phyloP scores from a whole-genome alignment of 129 eudicot genomes.

The Sambucus nigra region DNA sequence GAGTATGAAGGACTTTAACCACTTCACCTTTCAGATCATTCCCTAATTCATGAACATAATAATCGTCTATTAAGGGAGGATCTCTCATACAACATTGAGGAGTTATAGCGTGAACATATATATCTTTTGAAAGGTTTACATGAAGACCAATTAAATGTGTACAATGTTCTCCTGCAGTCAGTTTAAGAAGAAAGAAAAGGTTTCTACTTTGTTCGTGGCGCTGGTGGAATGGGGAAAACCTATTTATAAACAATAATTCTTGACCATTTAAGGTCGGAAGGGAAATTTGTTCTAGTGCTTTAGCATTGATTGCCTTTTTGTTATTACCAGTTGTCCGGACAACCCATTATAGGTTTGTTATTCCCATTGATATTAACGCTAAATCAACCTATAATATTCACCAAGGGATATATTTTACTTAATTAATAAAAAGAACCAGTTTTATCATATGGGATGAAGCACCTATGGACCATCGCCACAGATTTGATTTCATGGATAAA shows the following conservation, averaged over 20 bases:
- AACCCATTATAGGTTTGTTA: constrained; percentile 12
- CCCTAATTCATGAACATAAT: too few species aligned
- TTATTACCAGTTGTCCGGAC: constrained; percentile 6
- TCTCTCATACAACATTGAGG: too few species aligned
- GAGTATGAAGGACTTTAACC: too few species aligned
- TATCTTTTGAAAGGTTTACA: too few species aligned
- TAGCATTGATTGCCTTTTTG: not conserved
- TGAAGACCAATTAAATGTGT: too few species aligned
- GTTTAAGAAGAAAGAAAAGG: too few species aligned
- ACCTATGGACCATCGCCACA: not conserved
- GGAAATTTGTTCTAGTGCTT: not conserved
- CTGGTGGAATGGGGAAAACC: constrained; percentile 8
- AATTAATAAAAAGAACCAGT: not conserved
- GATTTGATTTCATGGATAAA: constrained; percentile 4
- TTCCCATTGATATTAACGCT: not conserved
- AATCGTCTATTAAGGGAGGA: too few species aligned
- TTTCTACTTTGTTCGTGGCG: not conserved
- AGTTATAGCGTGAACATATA: too few species aligned
- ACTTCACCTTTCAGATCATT: too few species aligned
- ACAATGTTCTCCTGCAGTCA: too few species aligned
- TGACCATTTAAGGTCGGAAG: not conserved
- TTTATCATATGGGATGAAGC: constrained; percentile 22
- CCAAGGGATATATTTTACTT: not conserved
- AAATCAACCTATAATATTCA: constrained; percentile 8
- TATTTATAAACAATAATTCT: not conserved